phyloP scores from a whole-genome alignment of 495 filamentous ascomycete genomes.

The Xylaria curta region DNA sequence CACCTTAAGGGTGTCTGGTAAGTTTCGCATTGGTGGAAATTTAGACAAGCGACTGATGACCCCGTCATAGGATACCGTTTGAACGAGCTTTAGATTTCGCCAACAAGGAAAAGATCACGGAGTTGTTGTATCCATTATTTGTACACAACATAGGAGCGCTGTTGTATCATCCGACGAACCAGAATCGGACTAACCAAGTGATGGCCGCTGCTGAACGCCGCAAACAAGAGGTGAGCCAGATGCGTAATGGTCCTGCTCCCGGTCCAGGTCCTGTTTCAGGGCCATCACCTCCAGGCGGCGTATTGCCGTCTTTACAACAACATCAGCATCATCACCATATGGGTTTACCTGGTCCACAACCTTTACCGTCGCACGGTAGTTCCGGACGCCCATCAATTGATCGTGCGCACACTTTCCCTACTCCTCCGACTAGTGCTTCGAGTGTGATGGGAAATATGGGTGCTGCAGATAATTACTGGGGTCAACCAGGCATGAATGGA shows the following conservation, averaged over 20 bases:
- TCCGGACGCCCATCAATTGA: constrained; percentile 75
- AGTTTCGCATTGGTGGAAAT: constrained; percentile 43
- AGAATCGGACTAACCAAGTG: constrained; percentile 78
- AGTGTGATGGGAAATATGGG: constrained; percentile 82
- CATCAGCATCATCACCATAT: constrained; percentile 78
- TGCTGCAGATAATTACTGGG: constrained; percentile 76
- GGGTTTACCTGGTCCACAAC: constrained; percentile 71
- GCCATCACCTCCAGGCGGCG: constrained; percentile 39
- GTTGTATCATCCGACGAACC: constrained; percentile 92
- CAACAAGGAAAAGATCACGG: constrained; percentile 99
- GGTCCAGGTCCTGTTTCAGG: constrained; percentile 52
- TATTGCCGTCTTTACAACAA: constrained; percentile 72
- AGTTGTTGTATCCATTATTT: constrained; percentile 92
- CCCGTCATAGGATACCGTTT: constrained; percentile 82
- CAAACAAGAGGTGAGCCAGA: constrained; percentile 64
- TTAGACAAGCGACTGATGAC: constrained; percentile 19
- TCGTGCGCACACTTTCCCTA: constrained; percentile 88
- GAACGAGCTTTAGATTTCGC: constrained; percentile 96
- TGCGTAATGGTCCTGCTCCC: constrained; percentile 49
- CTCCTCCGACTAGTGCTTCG: constrained; percentile 90
- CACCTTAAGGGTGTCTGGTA: constrained; percentile 99
- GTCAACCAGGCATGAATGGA: constrained; percentile 67
- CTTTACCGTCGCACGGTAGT: constrained; percentile 75
- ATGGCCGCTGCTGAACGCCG: constrained; percentile 86
- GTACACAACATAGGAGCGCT: constrained; percentile 96